Evolutionary conservation across 306 rosid species (phyloP), one percentile per base, ranked within the genome.

Genomic region (Castanea sativa): DNA sequence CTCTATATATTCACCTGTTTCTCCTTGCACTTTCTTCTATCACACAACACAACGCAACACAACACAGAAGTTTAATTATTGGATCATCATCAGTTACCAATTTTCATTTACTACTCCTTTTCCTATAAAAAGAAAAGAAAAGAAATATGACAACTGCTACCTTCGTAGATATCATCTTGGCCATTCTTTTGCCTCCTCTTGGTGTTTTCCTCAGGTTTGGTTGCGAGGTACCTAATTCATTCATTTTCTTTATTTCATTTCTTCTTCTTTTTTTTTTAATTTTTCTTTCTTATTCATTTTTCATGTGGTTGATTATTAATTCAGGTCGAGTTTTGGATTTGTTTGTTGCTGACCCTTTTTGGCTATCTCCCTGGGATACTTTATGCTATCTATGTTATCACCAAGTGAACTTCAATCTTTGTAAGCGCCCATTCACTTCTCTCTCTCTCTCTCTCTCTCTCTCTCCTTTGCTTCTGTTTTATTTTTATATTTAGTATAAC

Each of bases 191-290:
- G 75, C 98, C 98, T 43, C 98, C 98, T 76, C 94, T 93, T 6
- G 98, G 98, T 6, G 98, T 93, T 73, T 93, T 93, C 84, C 93
- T 93, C 89, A 93, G 86, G 84, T 93, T 41, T 69, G 98, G 92
- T 16, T 91, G 97, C 91, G 7, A 89, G 16, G 97, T 91, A 41
- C 45, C 1, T 29, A 6, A 14, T 0, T 35, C 11, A 45, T 52
- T 63, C n/a, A 12, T 3, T 13, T 3, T 69, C 13, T 67, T 41
- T 55, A 2, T 10, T 9, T 25, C 27, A 10, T 23, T 32, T 35
- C 4, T 3, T 78, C 0, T 9, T 16, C n/a, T 13, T 23, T 0
- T 33, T 7, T n/a, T 49, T 70, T 33, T 29, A 29, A 5, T 2
- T 1, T 9, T 45, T 15, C 13, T 20, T 43, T 8, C 3, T 1